phyloP scores from a whole-genome alignment of 1,284 basidiomycete species.

The Ustilago sp. region DNA sequence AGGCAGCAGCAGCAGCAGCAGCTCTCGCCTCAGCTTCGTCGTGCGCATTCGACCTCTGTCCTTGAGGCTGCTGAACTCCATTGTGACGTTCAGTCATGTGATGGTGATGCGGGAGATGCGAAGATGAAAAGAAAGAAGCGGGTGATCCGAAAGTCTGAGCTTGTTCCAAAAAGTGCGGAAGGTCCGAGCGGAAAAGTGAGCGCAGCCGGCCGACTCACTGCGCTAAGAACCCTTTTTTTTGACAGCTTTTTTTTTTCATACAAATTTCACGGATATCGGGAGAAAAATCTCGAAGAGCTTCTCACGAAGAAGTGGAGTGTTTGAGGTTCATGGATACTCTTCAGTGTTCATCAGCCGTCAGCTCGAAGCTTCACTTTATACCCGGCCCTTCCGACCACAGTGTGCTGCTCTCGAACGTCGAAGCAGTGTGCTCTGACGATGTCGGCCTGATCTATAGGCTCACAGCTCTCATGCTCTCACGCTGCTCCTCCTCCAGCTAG shows the following conservation, averaged over 20 bases:
- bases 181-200: constrained; percentile 29
- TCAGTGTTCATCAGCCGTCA: not conserved
- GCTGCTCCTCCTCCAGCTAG: not conserved
- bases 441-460: constrained; percentile 9
- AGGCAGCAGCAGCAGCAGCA: constrained; percentile 39
- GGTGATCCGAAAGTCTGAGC: not conserved
- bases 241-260: not conserved
- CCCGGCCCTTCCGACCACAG: not conserved
- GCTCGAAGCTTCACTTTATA: not conserved
- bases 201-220: constrained; percentile 14
- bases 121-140: not conserved
- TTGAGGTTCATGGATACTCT: not conserved
- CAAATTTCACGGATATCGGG: constrained; percentile 34
- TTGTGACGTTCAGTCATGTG: constrained; percentile 6
- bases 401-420: not conserved
- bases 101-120: not conserved
- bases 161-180: constrained; percentile 14
- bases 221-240: constrained; percentile 24
- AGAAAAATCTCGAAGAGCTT: constrained; percentile 14
- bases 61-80: constrained; percentile 51
- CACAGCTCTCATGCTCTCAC: not conserved
- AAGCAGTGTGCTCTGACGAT: constrained; percentile 6
- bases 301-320: constrained; percentile 31
- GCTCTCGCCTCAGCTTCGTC: constrained; percentile 41
- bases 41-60: constrained; percentile 20